Evolutionary conservation across 805 yeast species (phyloP), one percentile per base, ranked within the genome.

Genomic region (Barnettozyma californica): DNA sequence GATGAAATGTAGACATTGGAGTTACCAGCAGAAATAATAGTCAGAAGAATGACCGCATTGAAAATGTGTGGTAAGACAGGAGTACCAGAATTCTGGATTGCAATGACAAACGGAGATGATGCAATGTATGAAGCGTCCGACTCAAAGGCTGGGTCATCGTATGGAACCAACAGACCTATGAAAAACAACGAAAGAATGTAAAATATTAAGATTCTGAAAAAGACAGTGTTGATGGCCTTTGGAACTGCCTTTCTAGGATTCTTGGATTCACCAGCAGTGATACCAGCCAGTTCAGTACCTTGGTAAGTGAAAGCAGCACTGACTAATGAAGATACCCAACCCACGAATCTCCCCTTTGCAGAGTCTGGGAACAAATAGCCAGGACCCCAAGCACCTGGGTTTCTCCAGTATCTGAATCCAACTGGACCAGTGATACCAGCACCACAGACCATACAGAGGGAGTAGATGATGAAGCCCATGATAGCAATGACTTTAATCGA

Each of bases 11-110:
- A 83, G 36, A 83, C 70, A 58, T 81, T 81, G 10, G 88, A 81
- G 67, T 83, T 84, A 59, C 81, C 89, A 21, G 89, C 88, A n/a
- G 88, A 83, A 40, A 82, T 71, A 46, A 83, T 76, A 21, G 89
- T 80, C 20, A 75, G 57, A 43, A 83, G 62, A 51, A 84, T 78
- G 46, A 83, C 82, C n/a, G 83, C 89, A 58, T 84, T 84, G 64
- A 83, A 80, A 42, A 84, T 79, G 58, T 77, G 74, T 33, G 88
- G 87, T 49, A 84, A 68, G 1, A 80, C 74, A 50, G 23, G 18
- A 9, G 49, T 46, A 16, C 49, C 49, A 6, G 49, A 46, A 35
- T 46, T 46, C 33, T 46, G 39, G 37, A 46, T 46, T 25, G 49
- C 49, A 21, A 46, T 36, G n/a, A 46, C 40, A 27, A 46, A 46